phyloP scores from a whole-genome alignment of 129 eudicot genomes.

The Solidago caesia region DNA sequence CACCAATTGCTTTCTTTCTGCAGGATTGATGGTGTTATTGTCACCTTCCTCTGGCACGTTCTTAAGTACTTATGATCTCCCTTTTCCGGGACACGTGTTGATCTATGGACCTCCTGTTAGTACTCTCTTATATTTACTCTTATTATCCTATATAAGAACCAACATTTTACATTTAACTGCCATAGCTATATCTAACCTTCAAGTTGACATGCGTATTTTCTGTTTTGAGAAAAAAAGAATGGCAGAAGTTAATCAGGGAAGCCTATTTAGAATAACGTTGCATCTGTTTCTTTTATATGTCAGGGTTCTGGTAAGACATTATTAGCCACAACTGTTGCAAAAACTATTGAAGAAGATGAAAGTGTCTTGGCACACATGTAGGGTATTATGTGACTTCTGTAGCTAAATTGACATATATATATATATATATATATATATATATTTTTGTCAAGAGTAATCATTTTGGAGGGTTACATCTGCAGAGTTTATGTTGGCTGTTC shows the following conservation, averaged over 20 bases:
- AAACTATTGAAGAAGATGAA: constrained; percentile 58
- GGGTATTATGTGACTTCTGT: constrained; percentile 23
- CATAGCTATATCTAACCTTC: no score
- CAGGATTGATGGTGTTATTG: constrained; percentile 68
- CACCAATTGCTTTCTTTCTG: constrained; percentile 30
- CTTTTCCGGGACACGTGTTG: constrained; percentile 88
- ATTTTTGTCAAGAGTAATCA: not conserved
- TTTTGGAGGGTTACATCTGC: constrained; percentile 30
- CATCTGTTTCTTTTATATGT: constrained; percentile 20
- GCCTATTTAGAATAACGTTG: not conserved
- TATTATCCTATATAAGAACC: not conserved
- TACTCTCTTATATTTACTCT: constrained; percentile 14
- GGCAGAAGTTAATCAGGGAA: constrained; percentile 6
- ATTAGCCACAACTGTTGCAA: constrained; percentile 78
- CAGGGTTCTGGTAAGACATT: constrained; percentile 97
- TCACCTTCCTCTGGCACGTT: constrained; percentile 69
- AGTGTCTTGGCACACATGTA: constrained; percentile 85
- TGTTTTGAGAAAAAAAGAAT: not conserved
- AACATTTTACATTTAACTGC: not conserved
- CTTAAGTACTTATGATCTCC: constrained; percentile 63
- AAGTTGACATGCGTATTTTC: not conserved
- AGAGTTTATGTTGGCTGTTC: constrained; percentile 82
- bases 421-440: no score
- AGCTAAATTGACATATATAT: not conserved
- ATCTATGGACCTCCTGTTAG: constrained; percentile 96